Evolutionary conservation across 192 early-diverging fungal genomes (phyloP).

Genomic region (Backusella psychrophila): DNA sequence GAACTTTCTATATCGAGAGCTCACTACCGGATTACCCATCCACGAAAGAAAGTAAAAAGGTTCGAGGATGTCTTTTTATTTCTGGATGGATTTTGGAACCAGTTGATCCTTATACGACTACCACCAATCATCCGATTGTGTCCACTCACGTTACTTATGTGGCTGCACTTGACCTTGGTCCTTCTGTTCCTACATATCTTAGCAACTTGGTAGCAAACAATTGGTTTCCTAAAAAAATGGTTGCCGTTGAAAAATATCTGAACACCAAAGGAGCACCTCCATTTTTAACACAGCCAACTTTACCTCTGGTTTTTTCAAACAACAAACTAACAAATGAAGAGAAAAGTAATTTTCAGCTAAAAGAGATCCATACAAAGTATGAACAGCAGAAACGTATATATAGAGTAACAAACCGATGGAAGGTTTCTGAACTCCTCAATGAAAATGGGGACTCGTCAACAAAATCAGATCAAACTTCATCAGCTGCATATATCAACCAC

Average conservation of each 20-base stretch:
- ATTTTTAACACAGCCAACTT: conserved; percentile 20
- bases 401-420: background rate
- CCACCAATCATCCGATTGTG: conserved; percentile 50
- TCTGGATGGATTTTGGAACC: conserved; percentile 54
- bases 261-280: conserved; percentile 44
- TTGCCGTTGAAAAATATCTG: conserved; percentile 40
- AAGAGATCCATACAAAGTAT: background rate
- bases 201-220: conserved; percentile 44
- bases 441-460: background rate
- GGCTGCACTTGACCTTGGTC: conserved; percentile 44
- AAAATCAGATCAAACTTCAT: background rate
- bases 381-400: background rate
- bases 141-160: conserved; percentile 51
- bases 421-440: background rate
- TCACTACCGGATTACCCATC: conserved; percentile 25
- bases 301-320: conserved; percentile 28
- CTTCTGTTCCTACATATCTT: conserved; percentile 43
- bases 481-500: background rate
- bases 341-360: background rate
- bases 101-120: conserved; percentile 51
- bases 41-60: conserved; percentile 1
- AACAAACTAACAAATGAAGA: conserved; percentile 17
- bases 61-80: conserved; percentile 37
- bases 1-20: conserved; percentile 28
- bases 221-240: conserved; percentile 40